phyloP scores from a whole-genome alignment of 805 yeast species.

The Candida khao-thaluensis region DNA sequence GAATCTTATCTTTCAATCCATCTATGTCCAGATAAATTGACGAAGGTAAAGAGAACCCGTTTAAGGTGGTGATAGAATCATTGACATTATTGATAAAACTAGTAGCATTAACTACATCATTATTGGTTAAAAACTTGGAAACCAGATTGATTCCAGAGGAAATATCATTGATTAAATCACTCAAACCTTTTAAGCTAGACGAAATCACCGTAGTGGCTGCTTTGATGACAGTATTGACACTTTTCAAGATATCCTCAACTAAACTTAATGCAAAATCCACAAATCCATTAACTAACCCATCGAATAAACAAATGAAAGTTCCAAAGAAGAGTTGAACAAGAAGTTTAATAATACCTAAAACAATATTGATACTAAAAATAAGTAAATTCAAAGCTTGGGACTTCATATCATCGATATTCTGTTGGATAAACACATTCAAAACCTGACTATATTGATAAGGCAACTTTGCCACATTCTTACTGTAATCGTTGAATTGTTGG shows the following conservation, averaged over 20 bases:
- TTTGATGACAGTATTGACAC: constrained; percentile 55
- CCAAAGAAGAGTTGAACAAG: constrained; percentile 74
- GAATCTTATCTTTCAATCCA: constrained; percentile 47
- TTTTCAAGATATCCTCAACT: constrained; percentile 59
- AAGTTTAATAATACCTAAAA: constrained; percentile 58
- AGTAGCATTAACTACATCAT: constrained; percentile 32
- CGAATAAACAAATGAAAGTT: constrained; percentile 79
- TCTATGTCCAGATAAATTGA: constrained; percentile 59
- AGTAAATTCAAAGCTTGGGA: constrained; percentile 10
- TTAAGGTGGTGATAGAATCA: constrained; percentile 54
- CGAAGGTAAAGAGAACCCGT: constrained; percentile 62
- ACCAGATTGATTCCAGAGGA: constrained; percentile 14
- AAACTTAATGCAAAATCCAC: constrained; percentile 72
- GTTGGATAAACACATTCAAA: constrained; percentile 9
- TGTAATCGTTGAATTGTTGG: constrained; percentile 7
- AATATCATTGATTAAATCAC: constrained; percentile 5
- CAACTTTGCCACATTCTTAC: not conserved
- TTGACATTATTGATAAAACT: constrained; percentile 49
- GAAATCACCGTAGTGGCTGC: constrained; percentile 29
- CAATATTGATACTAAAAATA: constrained; percentile 7
- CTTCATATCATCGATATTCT: constrained; percentile 7
- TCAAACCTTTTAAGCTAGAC: constrained; percentile 9
- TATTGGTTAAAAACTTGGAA: constrained; percentile 44
- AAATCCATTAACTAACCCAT: constrained; percentile 71
- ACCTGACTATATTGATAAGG: constrained; percentile 11